Percentiles rank a stretch among this genome's conserved stretches.
Evolutionary conservation across 1,284 basidiomycete genomes (phyloP).

Genomic region (Wolfiporia cocos): DNA sequence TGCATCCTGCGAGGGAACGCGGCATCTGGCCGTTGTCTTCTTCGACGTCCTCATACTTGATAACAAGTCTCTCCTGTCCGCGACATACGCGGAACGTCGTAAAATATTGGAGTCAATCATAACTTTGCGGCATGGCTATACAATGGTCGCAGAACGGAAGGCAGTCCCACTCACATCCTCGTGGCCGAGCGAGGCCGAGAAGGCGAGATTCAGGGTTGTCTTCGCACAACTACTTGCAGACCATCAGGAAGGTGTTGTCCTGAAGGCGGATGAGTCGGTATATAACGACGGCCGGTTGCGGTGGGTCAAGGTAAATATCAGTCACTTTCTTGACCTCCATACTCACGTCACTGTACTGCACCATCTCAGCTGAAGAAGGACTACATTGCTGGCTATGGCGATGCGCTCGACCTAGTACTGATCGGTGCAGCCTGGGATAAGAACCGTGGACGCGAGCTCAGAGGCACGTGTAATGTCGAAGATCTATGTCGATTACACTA

Average conservation of each 20-base stretch:
- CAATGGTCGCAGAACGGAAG: slow-evolving; percentile 53
- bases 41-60: slow-evolving; percentile 77
- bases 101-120: slow-evolving; percentile 54
- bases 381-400: slow-evolving; percentile 79
- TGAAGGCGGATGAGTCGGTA: slow-evolving; percentile 64
- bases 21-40: slow-evolving; percentile 76
- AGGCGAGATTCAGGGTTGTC: slow-evolving; percentile 38
- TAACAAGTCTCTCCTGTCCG: slow-evolving; percentile 45
- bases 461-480: slow-evolving; percentile 41
- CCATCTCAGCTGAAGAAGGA: slow-evolving; percentile 53
- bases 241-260: slow-evolving; percentile 62
- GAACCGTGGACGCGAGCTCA: slow-evolving; percentile 66
- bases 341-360: neutral
- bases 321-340: neutral
- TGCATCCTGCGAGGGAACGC: slow-evolving; percentile 31
- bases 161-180: slow-evolving; percentile 29
- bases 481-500: neutral
- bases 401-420: slow-evolving; percentile 72
- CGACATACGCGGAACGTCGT: slow-evolving; percentile 55
- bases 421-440: slow-evolving; percentile 77
- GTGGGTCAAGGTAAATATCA: slow-evolving; percentile 71
- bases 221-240: slow-evolving; percentile 48
- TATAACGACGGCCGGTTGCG: slow-evolving; percentile 60
- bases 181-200: slow-evolving; percentile 14
- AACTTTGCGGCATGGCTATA: slow-evolving; percentile 44